Evolutionary conservation across 345 rosid genomes (phyloP).

Genomic region (Acer saccharum): DNA sequence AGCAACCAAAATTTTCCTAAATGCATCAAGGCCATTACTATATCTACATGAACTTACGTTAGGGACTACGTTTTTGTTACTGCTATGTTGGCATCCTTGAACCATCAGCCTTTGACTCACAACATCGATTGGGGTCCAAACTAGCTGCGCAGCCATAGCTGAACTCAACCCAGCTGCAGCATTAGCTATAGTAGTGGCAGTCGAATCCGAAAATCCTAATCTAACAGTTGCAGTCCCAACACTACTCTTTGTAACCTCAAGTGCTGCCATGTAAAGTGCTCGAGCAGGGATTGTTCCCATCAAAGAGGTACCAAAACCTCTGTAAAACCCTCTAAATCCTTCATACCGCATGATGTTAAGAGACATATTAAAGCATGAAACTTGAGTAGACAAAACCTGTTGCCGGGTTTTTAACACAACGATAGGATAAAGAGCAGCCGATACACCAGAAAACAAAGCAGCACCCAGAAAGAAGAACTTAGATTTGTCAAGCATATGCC

Average conservation of each 20-base stretch:
- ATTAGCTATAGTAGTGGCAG: conserved; percentile 64
- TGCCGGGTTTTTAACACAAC: conserved; percentile 88
- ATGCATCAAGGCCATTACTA: conserved; percentile 78
- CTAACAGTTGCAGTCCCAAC: conserved; percentile 70
- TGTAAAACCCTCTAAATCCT: conserved; percentile 78
- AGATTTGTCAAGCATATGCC: conserved; percentile 98
- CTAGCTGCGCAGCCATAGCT: conserved; percentile 85
- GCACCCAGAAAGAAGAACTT: conserved; percentile 89
- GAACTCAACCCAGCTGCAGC: conserved; percentile 90
- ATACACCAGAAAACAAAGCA: conserved; percentile 85
- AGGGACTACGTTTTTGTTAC: conserved; percentile 32
- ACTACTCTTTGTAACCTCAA: conserved; percentile 82
- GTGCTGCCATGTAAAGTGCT: conserved; percentile 87
- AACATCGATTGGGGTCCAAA: conserved; percentile 92
- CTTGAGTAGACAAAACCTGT: conserved; percentile 60
- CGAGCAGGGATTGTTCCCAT: conserved; percentile 93
- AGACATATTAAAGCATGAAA: conserved; percentile 65
- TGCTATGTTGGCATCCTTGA: conserved; percentile 47
- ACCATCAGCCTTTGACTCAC: conserved; percentile 96
- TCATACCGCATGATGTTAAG: conserved; percentile 62
- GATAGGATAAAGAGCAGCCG: conserved; percentile 84
- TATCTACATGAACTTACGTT: conserved; percentile 46
- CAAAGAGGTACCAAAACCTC: conserved; percentile 88
- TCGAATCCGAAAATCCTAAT: conserved; percentile 74
- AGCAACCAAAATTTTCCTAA: conserved; percentile 60